phyloP scores from a whole-genome alignment of 2,329 filamentous ascomycete species.

The Botryotinia globosa region DNA sequence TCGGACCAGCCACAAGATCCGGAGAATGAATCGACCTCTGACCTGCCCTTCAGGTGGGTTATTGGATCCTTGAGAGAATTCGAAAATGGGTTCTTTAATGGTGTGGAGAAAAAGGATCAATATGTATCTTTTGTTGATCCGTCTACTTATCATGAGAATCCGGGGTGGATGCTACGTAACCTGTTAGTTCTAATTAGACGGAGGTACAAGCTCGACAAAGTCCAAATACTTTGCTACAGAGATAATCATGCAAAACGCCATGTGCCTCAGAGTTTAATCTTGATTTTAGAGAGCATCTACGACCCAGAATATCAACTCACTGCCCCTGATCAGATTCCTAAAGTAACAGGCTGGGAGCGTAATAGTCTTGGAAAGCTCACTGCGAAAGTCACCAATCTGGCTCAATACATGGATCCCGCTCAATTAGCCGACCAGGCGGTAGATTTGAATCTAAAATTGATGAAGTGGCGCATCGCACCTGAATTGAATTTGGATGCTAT shows the following conservation, averaged over 20 bases:
- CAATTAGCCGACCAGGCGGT: constrained; percentile 90
- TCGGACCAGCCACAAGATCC: constrained; percentile 44
- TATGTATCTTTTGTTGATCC: constrained; percentile 89
- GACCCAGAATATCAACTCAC: constrained; percentile 4
- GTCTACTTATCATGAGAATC: constrained; percentile 82
- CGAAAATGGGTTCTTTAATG: constrained; percentile 84
- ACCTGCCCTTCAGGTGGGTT: constrained; percentile 66
- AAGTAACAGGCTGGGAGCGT: constrained; percentile 93
- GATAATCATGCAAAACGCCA: constrained; percentile 77
- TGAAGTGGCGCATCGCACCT: constrained; percentile 97
- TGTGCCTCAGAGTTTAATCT: constrained; percentile 75
- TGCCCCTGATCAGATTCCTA: constrained; percentile 60
- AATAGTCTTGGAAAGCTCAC: constrained; percentile 74
- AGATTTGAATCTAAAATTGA: constrained; percentile 93
- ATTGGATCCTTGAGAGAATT: constrained; percentile 73
- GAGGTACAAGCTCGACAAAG: constrained; percentile 71
- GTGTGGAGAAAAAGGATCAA: constrained; percentile 66
- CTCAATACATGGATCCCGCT: constrained; percentile 88
- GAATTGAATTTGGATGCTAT: constrained; percentile 83
- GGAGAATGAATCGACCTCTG: constrained; percentile 45
- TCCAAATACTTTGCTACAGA: constrained; percentile 86
- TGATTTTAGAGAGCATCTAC: constrained; percentile 45
- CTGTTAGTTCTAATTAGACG: constrained; percentile 80
- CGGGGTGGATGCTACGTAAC: constrained; percentile 91
- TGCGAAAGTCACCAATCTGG: constrained; percentile 75